Evolutionary conservation across 2,329 filamentous ascomycete genomes (phyloP).

Genomic region (Phaeosphaeriaceae sp.): DNA sequence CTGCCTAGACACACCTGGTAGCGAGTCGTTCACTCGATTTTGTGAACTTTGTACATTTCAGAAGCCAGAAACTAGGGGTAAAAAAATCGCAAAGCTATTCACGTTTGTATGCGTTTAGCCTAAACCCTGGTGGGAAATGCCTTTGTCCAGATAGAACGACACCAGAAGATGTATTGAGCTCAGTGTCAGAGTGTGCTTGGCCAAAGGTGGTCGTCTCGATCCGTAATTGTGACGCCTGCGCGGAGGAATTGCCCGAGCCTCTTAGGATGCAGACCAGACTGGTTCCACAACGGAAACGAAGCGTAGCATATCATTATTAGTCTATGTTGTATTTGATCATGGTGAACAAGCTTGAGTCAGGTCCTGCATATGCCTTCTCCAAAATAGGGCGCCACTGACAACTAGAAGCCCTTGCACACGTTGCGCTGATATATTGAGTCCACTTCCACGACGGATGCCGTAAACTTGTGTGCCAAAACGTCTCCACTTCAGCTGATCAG

Average conservation of each 20-base stretch:
- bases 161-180: too few species aligned
- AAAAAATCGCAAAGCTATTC: too few species aligned
- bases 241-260: neutral
- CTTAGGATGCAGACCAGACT: neutral
- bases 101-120: too few species aligned
- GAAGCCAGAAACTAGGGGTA: too few species aligned
- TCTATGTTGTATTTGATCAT: neutral
- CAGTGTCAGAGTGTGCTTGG: too few species aligned
- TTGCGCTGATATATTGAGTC: neutral
- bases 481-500: conserved; percentile 12
- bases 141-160: too few species aligned
- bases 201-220: neutral
- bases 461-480: too few species aligned
- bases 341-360: neutral
- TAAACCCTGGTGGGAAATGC: too few species aligned
- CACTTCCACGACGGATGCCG: too few species aligned
- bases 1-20: neutral
- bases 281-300: neutral
- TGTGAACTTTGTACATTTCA: too few species aligned
- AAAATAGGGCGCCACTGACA: too few species aligned
- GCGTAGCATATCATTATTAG: neutral
- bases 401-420: neutral
- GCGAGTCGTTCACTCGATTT: too few species aligned
- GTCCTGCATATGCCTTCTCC: neutral
- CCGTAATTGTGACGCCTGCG: neutral